phyloP scores from a whole-genome alignment of 148 eudicot species.

The Silene conica region DNA sequence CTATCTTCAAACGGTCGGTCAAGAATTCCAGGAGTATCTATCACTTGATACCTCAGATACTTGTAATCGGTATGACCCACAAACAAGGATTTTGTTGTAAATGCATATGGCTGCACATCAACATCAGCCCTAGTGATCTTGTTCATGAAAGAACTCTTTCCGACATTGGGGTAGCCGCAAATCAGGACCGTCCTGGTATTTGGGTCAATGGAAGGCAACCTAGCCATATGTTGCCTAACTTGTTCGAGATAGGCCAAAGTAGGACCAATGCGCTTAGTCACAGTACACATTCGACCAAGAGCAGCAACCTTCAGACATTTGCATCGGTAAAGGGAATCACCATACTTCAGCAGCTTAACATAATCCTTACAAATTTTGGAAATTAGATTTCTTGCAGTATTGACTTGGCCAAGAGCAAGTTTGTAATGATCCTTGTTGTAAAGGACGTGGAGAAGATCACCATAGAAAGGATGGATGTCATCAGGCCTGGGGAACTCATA shows the following conservation, averaged over 20 bases:
- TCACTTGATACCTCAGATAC: too few species aligned
- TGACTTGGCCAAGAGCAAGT: conserved; percentile 92
- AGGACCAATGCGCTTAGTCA: conserved; percentile 68
- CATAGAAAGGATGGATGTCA: conserved; percentile 90
- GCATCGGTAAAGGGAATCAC: conserved; percentile 87
- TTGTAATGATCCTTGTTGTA: conserved; percentile 97
- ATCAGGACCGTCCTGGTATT: conserved; percentile 82
- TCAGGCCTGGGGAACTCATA: conserved; percentile 89
- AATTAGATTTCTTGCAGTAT: conserved; percentile 83
- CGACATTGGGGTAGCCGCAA: conserved; percentile 94
- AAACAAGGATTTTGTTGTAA: too few species aligned
- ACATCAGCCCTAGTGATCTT: conserved; percentile 94
- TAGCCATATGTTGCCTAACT: too few species aligned
- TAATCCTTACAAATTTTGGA: conserved; percentile 76
- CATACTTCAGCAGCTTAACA: conserved; percentile 79
- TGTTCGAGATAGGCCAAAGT: conserved; percentile 93
- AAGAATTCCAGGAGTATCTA: too few species aligned
- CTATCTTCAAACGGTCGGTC: too few species aligned
- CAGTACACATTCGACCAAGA: conserved; percentile 96
- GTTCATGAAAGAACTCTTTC: conserved; percentile 93
- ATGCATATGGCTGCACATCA: too few species aligned
- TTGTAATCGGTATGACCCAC: too few species aligned
- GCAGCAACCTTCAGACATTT: conserved; percentile 93
- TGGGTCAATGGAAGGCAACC: conserved; percentile 92
- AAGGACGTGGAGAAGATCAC: conserved; percentile 86